Percentiles rank a stretch among this genome's conserved stretches.
Conservation (phyloP, 164 flowering plant genomes). For the Akebia trifoliata region DNA sequence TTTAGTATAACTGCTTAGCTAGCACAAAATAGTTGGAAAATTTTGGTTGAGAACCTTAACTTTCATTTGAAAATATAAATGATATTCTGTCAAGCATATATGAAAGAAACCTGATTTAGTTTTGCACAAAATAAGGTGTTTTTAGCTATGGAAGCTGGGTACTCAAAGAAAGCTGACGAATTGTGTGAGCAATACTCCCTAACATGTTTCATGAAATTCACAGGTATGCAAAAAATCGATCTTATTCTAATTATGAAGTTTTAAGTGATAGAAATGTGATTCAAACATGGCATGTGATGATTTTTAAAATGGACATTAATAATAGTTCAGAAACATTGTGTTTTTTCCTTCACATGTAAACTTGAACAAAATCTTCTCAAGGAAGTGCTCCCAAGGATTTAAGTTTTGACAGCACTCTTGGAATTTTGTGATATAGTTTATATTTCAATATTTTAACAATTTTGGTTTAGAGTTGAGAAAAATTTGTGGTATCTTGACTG, state of each 20-base stretch:
- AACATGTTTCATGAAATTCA: constrained; percentile 44
- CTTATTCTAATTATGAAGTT: background rate
- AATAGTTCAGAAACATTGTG: background rate
- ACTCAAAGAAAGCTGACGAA: constrained; percentile 88
- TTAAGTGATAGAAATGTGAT: background rate
- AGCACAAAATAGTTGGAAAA: too few relatives aligned
- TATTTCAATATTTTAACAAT: too few relatives aligned
- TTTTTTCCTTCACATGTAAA: too few relatives aligned
- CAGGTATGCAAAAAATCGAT: constrained; percentile 38
- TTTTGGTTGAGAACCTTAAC: too few relatives aligned
- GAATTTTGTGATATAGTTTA: too few relatives aligned
- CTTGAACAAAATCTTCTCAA: too few relatives aligned
- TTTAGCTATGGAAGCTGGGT: constrained; percentile 97
- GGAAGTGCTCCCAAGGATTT: too few relatives aligned
- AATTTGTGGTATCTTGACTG: too few relatives aligned
- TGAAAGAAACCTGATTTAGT: background rate
- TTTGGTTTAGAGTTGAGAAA: too few relatives aligned
- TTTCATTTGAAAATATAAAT: too few relatives aligned
- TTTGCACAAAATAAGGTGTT: constrained; percentile 41
- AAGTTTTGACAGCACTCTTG: too few relatives aligned
- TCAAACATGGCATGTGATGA: background rate
- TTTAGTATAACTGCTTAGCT: too few relatives aligned
- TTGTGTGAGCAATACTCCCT: constrained; percentile 74
- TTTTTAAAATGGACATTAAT: background rate
- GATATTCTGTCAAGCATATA: background rate